Evolutionary conservation across 2,329 filamentous ascomycete genomes (phyloP).

Genomic region (Botryotinia globosa): DNA sequence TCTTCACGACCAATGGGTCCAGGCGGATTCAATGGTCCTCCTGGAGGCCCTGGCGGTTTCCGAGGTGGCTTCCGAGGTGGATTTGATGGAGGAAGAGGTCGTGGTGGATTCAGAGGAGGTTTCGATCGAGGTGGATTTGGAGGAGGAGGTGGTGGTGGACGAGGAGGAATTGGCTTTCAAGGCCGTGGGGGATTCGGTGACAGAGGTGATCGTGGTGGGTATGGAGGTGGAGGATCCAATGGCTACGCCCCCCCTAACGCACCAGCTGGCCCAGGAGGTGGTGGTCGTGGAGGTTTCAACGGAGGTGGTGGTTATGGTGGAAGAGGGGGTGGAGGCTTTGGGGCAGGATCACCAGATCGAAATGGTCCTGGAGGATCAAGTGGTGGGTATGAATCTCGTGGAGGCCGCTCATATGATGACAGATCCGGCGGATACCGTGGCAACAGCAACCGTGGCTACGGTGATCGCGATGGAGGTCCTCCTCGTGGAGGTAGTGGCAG

Average conservation of each 20-base stretch:
- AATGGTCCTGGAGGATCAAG: conserved; percentile 35
- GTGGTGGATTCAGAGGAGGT: conserved; percentile 46
- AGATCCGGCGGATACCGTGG: conserved; percentile 49
- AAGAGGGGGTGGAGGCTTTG: conserved; percentile 35
- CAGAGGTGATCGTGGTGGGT: conserved; percentile 34
- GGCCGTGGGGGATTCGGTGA: conserved; percentile 35
- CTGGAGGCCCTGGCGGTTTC: conserved; percentile 46
- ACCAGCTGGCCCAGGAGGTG: conserved; percentile 59
- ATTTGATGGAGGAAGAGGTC: conserved; percentile 45
- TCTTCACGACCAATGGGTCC: conserved; percentile 68
- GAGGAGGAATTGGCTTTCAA: conserved; percentile 39
- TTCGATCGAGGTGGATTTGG: conserved; percentile 37
- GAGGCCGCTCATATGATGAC: conserved; percentile 60
- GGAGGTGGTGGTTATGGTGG: conserved; percentile 30
- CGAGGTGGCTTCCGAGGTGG: conserved; percentile 49
- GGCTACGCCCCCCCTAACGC: conserved; percentile 56
- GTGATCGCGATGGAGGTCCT: conserved; percentile 40
- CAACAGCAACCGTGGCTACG: conserved; percentile 41
- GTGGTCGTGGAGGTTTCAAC: conserved; percentile 41
- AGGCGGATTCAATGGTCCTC: conserved; percentile 56
- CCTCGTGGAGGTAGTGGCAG: conserved; percentile 52
- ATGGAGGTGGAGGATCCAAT: conserved; percentile 40
- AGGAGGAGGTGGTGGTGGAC: conserved; percentile 26
- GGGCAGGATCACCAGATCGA: conserved; percentile 38
- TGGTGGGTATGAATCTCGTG: conserved; percentile 53